These are phyloP conservation scores for Collybiopsis confluens DNA, from an alignment of 768 basidiomycete genomes.

Conservation along the genomic window DNA sequence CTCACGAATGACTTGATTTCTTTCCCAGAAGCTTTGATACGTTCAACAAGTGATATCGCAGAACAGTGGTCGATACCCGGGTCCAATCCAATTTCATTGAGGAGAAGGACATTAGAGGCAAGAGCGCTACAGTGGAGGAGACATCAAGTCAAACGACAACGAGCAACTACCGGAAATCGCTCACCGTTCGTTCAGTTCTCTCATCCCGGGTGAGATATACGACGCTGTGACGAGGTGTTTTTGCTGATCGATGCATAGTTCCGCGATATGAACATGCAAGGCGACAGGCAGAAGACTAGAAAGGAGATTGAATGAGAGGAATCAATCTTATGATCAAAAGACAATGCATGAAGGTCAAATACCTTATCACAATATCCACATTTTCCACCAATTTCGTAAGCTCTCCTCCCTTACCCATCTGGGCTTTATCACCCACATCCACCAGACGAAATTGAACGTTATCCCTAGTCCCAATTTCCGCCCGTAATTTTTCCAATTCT, in stretches of 20 bases:
- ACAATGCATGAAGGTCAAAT: neutral
- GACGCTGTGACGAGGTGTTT: constrained; percentile 90
- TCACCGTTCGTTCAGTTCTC: constrained; percentile 54
- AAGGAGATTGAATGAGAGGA: neutral
- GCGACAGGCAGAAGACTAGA: constrained; percentile 73
- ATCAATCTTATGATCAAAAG: neutral
- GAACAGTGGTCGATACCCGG: constrained; percentile 90
- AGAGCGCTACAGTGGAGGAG: constrained; percentile 44
- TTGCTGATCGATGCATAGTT: constrained; percentile 60
- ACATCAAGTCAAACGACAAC: neutral
- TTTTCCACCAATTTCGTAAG: constrained; percentile 51
- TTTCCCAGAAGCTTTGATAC: constrained; percentile 47
- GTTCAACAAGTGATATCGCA: constrained; percentile 64
- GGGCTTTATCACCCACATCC: constrained; percentile 46
- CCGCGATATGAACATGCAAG: constrained; percentile 68
- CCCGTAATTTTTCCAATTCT: neutral
- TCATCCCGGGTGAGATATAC: constrained; percentile 81
- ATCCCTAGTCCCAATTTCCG: neutral
- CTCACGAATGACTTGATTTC: constrained; percentile 72
- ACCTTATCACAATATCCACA: constrained; percentile 86
- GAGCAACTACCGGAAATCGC: constrained; percentile 13
- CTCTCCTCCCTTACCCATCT: constrained; percentile 4
- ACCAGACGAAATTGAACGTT: constrained; percentile 56
- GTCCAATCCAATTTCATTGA: constrained; percentile 90
- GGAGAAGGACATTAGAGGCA: constrained; percentile 59